Conservation (phyloP, 2,329 filamentous ascomycete genomes). For the Botryotinia globosa region DNA sequence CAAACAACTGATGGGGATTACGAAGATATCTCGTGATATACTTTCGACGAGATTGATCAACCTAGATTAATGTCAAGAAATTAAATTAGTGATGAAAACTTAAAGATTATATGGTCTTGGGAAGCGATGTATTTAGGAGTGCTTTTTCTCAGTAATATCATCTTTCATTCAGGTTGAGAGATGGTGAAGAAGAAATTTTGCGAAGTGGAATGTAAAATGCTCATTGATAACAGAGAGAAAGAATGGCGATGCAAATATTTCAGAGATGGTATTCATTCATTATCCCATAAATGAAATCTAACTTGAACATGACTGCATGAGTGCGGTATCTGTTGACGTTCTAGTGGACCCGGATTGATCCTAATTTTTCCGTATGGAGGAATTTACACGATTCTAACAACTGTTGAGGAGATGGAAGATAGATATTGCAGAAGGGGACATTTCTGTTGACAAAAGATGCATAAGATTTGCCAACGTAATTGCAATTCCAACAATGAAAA, state of each 20-base stretch:
- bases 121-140: rapidly evolving
- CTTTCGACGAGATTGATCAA: too few relatives aligned
- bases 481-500: rapidly evolving
- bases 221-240: not conserved
- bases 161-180: rapidly evolving
- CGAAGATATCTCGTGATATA: too few relatives aligned
- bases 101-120: not conserved
- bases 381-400: not conserved
- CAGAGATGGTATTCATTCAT: rapidly evolving
- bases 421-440: not conserved
- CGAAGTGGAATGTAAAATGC: rapidly evolving
- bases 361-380: rapidly evolving
- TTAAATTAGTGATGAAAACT: too few relatives aligned
- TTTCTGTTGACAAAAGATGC: not conserved
- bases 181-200: not conserved
- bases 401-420: rapidly evolving
- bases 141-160: rapidly evolving
- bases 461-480: rapidly evolving
- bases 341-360: rapidly evolving
- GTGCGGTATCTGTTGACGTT: too few relatives aligned
- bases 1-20: too few relatives aligned
- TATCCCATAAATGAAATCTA: rapidly evolving
- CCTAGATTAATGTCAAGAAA: too few relatives aligned
- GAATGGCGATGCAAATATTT: too few relatives aligned
- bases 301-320: not conserved